Base-by-base conservation (phyloP, 306 rosid species). In the Alnus rubra region DNA sequence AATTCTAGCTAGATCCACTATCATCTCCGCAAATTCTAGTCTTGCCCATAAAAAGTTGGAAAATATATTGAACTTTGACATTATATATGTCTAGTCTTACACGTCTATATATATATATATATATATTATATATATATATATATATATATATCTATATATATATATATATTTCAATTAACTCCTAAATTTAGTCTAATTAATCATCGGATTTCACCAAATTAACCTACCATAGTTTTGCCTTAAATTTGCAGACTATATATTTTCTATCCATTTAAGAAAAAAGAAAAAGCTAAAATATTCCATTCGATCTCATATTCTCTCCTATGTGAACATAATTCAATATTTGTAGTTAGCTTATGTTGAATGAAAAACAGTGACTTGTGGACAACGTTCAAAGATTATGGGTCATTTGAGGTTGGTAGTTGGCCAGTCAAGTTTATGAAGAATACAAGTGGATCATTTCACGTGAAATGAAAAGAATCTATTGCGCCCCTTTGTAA, bases 381-480 rank as follows among this genome's bases (percentile, higher is more conserved):
- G 2, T 23, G 64, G 68, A 18, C 48, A 67, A 16, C 39, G 12
- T 37, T 65, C 2, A 65, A 37, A 39, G 19, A 19, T 28, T 65
- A 18, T 6, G 6, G 71, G 37, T 23, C 28, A 65, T 37, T 33
- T 11, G 12, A 16, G 71, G 49, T 42, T 65, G 23, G 28, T 39
- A 39, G 71, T 67, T 39, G 31, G 71, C 50, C 30, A 9, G 64
- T 58, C 62, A 56, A 56, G 62, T 56, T 56, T 39, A 67, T 37
- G 16, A 35, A 65, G 49, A 45, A 16, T 11, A 16, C 50, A 6
- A 65, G 37, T 2, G 37, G 37, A 33, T 33, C 37, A 33, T 33
- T 33, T 33, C 1, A 33, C 37, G 37, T 33, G 37, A 33, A 33
- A 33, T 33, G 1, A 33, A 33, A 33, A 33, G 1, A 2, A 33